phyloP scores from a whole-genome alignment of 371 early-diverging fungal genomes.

The Encephalitozoon cuniculi region DNA sequence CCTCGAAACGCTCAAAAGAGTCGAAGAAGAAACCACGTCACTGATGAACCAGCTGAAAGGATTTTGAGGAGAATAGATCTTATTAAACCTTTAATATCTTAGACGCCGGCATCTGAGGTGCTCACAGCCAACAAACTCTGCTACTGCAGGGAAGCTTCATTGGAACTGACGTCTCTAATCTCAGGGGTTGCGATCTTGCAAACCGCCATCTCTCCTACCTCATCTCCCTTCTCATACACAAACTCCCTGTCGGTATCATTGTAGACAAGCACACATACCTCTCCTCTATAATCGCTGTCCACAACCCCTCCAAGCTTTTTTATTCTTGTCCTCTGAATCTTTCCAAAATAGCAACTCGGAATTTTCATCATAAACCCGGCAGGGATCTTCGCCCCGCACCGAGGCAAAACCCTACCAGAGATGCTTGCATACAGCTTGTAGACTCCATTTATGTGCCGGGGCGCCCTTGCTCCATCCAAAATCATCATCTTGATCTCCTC shows the following conservation, averaged over 20 bases:
- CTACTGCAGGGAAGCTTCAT: background rate
- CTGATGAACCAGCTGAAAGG: conserved; percentile 28
- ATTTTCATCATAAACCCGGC: conserved; percentile 38
- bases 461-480: background rate
- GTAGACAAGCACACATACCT: conserved; percentile 45
- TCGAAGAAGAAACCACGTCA: conserved; percentile 25
- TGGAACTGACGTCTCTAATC: background rate
- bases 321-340: conserved; percentile 13
- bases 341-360: conserved; percentile 19
- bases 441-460: background rate
- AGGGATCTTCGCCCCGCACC: background rate
- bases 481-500: background rate
- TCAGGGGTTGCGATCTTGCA: conserved; percentile 29
- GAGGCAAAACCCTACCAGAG: conserved; percentile 10
- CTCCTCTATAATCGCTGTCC: conserved; percentile 59
- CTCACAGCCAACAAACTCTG: background rate
- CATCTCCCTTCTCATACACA: conserved; percentile 42
- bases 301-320: conserved; percentile 55
- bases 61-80: background rate
- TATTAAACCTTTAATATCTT: background rate
- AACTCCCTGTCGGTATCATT: conserved; percentile 24
- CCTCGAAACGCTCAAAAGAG: conserved; percentile 10
- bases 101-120: background rate
- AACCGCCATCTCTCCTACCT: conserved; percentile 47
- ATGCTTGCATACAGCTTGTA: conserved; percentile 35